Conservation (phyloP, 2,329 filamentous ascomycete species). For the Paramyrothecium sp. region DNA sequence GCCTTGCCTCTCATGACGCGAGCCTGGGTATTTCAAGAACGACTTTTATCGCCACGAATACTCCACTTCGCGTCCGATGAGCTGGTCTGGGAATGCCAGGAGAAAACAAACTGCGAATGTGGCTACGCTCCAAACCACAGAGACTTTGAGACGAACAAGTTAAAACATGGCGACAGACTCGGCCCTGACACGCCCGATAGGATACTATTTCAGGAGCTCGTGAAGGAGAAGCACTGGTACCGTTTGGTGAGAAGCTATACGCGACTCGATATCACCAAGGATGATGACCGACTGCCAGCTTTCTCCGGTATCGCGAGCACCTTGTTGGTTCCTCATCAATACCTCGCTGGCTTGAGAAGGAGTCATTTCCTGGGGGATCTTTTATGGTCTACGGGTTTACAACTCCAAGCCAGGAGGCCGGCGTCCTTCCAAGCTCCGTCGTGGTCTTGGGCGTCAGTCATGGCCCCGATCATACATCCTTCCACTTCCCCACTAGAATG, state of each 20-base stretch:
- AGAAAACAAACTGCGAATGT: not conserved
- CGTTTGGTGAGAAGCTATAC: slow-evolving; percentile 11
- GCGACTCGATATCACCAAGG: slow-evolving; percentile 8
- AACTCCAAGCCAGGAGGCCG: not conserved
- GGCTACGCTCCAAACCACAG: too few relatives aligned
- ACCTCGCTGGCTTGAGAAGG: slow-evolving; percentile 12
- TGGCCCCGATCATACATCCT: too few relatives aligned
- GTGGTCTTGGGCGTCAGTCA: slow-evolving; percentile 12
- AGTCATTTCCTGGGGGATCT: slow-evolving; percentile 7
- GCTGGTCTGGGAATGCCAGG: slow-evolving; percentile 11
- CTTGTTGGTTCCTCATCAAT: slow-evolving; percentile 3
- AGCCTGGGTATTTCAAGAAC: slow-evolving; percentile 13
- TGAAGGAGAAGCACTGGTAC: slow-evolving; percentile 5
- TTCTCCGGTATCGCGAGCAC: slow-evolving; percentile 12
- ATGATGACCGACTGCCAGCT: slow-evolving; percentile 12
- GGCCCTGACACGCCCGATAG: slow-evolving; percentile 1
- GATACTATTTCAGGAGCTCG: slow-evolving; percentile 3
- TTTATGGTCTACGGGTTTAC: slow-evolving; percentile 7
- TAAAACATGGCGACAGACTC: not conserved
- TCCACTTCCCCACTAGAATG: too few relatives aligned
- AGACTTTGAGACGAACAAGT: too few relatives aligned
- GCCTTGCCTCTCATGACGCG: slow-evolving; percentile 8
- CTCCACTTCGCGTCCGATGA: slow-evolving; percentile 12
- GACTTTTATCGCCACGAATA: slow-evolving; percentile 6
- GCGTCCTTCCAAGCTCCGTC: slow-evolving; percentile 9